Percentiles rank a stretch among this genome's conserved stretches.
phyloP scores from a whole-genome alignment of 1,139 yeast species.

The Eremothecium sinecaudum region DNA sequence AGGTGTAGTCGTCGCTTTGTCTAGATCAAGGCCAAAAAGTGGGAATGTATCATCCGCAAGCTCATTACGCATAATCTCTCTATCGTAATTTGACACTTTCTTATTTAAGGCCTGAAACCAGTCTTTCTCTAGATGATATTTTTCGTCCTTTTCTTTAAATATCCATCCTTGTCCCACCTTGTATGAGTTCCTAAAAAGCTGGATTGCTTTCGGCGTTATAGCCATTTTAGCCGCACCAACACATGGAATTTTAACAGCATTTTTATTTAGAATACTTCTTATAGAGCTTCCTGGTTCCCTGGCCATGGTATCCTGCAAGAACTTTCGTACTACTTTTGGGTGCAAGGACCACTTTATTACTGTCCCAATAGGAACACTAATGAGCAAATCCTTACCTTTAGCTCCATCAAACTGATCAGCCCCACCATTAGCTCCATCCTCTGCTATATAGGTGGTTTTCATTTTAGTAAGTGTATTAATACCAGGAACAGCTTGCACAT shows the following conservation, averaged over 20 bases:
- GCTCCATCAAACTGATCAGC: conserved; percentile 76
- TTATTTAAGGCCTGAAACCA: conserved; percentile 57
- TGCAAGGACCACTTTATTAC: conserved; percentile 79
- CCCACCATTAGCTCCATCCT: conserved; percentile 61
- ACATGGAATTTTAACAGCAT: conserved; percentile 19
- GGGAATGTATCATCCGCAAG: conserved; percentile 61
- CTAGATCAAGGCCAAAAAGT: conserved; percentile 65
- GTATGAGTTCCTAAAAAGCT: conserved; percentile 49
- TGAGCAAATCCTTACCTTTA: conserved; percentile 64
- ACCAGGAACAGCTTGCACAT: conserved; percentile 68
- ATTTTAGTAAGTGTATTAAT: conserved; percentile 62
- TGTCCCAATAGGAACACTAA: conserved; percentile 90
- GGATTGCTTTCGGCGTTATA: conserved; percentile 37
- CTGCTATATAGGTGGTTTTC: conserved; percentile 59
- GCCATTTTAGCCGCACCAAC: conserved; percentile 20
- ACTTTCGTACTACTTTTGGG: conserved; percentile 40
- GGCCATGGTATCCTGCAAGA: conserved; percentile 12
- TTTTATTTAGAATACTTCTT: conserved; percentile 16
- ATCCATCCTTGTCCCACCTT: conserved; percentile 78
- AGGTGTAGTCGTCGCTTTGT: conserved; percentile 55
- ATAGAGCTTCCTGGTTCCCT: conserved; percentile 10
- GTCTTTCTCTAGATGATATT: conserved; percentile 52
- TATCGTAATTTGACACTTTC: conserved; percentile 57
- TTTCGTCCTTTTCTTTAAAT: conserved; percentile 66
- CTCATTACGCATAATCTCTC: conserved; percentile 53